Evolutionary conservation across 352 stramenopile species (phyloP).

Genomic region (Aphanomyces cochlioides): DNA sequence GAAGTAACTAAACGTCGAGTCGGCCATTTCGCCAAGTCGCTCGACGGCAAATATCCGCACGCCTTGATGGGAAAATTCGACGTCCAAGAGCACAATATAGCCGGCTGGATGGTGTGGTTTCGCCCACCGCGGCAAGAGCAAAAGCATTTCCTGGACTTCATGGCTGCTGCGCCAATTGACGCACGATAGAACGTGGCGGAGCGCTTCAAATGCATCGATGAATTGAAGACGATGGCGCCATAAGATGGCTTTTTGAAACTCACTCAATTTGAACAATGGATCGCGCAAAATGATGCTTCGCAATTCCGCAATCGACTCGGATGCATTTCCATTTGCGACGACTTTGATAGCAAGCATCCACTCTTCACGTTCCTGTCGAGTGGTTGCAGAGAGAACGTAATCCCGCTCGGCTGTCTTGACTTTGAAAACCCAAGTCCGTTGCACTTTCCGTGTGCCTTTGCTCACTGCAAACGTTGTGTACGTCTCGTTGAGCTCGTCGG

Average conservation of each 20-base stretch:
- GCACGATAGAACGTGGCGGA: conserved; percentile 73
- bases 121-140: conserved; percentile 65
- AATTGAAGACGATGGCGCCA: conserved; percentile 81
- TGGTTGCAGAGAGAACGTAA: conserved; percentile 80
- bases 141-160: conserved; percentile 69
- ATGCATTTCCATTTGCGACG: conserved; percentile 57
- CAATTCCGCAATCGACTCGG: conserved; percentile 46
- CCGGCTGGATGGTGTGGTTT: conserved; percentile 70
- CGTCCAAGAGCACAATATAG: conserved; percentile 81
- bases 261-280: conserved; percentile 72
- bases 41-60: conserved; percentile 72
- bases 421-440: conserved; percentile 85
- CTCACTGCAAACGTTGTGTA: conserved; percentile 81
- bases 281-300: conserved; percentile 74
- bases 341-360: conserved; percentile 85
- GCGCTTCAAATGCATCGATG: conserved; percentile 60
- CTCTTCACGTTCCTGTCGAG: conserved; percentile 82
- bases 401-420: conserved; percentile 73
- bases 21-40: conserved; percentile 74
- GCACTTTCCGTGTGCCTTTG: conserved; percentile 74
- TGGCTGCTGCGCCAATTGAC: conserved; percentile 76
- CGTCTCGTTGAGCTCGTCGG: conserved; percentile 83
- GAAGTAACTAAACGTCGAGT: conserved; percentile 87
- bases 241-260: conserved; percentile 79
- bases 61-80: conserved; percentile 71